These are phyloP conservation scores for Imleria badia DNA, from an alignment of 768 basidiomycete species.

Conservation along the genomic window DNA sequence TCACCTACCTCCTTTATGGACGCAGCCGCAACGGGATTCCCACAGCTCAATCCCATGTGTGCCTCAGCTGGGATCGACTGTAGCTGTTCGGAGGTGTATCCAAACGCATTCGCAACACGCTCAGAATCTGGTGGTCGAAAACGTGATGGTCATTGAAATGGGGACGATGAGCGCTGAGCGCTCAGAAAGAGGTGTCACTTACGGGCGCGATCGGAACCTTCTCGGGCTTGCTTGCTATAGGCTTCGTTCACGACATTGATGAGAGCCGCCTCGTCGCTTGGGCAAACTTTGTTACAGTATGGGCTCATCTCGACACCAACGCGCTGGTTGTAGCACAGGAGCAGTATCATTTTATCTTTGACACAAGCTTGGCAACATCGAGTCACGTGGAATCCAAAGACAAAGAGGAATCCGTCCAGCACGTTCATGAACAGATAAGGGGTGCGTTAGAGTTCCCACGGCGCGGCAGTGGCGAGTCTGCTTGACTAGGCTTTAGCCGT, in stretches of 20 bases:
- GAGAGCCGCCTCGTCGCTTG: neutral
- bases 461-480: too few species aligned
- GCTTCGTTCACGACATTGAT: slow-evolving; percentile 10
- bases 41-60: slow-evolving; percentile 53
- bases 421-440: too few species aligned
- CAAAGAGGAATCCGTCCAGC: too few species aligned
- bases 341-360: too few species aligned
- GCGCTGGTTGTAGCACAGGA: neutral
- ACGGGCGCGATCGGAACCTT: slow-evolving; percentile 12
- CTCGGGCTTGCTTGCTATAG: slow-evolving; percentile 9
- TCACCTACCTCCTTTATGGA: slow-evolving; percentile 42
- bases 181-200: neutral
- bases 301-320: neutral
- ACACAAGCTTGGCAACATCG: too few species aligned
- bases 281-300: neutral
- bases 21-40: slow-evolving; percentile 50
- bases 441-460: too few species aligned
- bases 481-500: too few species aligned
- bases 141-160: neutral
- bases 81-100: slow-evolving; percentile 47
- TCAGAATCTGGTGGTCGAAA: slow-evolving; percentile 7
- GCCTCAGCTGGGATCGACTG: slow-evolving; percentile 42
- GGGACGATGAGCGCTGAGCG: neutral
- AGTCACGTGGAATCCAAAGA: too few species aligned
- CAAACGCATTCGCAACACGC: slow-evolving; percentile 37